Conservation (phyloP, 345 rosid species). For the Nephelium lappaceum region DNA sequence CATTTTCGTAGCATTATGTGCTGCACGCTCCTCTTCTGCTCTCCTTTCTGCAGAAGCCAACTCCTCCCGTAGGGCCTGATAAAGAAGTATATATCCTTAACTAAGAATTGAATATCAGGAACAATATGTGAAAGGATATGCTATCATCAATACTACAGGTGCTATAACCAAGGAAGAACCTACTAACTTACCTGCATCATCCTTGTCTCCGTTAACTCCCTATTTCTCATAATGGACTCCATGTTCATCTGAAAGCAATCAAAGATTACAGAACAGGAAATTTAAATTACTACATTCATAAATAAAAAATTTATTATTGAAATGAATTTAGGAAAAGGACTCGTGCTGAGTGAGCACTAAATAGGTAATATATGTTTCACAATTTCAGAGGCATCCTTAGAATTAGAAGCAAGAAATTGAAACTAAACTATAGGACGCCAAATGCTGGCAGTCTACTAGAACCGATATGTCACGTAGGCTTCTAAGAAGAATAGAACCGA, state of each 20-base stretch:
- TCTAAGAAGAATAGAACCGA: neutral
- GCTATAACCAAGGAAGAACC: constrained; percentile 14
- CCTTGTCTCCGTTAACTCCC: constrained; percentile 96
- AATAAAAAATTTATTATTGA: neutral
- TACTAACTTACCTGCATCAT: constrained; percentile 89
- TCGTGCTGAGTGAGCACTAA: neutral
- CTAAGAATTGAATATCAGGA: constrained; percentile 15
- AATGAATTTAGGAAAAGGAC: neutral
- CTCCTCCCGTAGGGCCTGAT: constrained; percentile 95
- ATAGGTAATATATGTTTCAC: neutral
- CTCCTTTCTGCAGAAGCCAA: constrained; percentile 87
- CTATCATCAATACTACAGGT: neutral
- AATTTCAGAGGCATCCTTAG: neutral
- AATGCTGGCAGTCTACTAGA: neutral
- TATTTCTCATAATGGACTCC: constrained; percentile 95
- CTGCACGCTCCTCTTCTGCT: constrained; percentile 92
- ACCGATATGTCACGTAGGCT: neutral
- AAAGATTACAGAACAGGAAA: constrained; percentile 12
- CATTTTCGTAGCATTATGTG: constrained; percentile 94
- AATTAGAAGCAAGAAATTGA: neutral
- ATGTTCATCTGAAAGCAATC: constrained; percentile 67
- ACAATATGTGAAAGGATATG: constrained; percentile 15
- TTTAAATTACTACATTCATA: constrained; percentile 5
- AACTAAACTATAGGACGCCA: neutral
- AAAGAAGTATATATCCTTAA: constrained; percentile 25